Percentiles rank a stretch among this genome's conserved stretches.
These are phyloP conservation scores for Cupressus sempervirens DNA, from an alignment of 75 land plant genomes.

Conservation along the genomic window DNA sequence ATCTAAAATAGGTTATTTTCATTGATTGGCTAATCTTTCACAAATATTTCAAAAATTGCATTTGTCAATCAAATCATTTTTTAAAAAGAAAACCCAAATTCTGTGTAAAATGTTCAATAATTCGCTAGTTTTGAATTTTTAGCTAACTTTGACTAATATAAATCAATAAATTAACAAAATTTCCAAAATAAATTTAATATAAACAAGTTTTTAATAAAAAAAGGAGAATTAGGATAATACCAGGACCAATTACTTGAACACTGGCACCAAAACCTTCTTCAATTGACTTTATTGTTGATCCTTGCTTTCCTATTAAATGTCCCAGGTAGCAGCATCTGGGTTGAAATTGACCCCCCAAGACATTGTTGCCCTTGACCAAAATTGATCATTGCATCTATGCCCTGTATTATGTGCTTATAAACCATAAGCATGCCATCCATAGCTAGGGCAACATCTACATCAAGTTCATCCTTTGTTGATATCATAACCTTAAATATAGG, in stretches of 20 bases:
- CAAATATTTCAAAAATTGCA: no score
- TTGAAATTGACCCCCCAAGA: no score
- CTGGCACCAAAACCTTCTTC: conserved; percentile 28
- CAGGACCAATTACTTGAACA: conserved; percentile 27
- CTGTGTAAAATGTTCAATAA: no score
- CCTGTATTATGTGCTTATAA: conserved; percentile 34
- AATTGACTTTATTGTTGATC: conserved; percentile 31
- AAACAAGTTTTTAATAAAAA: no score
- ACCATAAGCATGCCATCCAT: conserved; percentile 82
- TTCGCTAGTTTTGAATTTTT: no score
- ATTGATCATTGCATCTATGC: conserved; percentile 14
- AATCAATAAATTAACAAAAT: no score
- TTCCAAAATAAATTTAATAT: no score
- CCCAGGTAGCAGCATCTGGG: conserved; percentile 25
- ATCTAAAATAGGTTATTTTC: no score
- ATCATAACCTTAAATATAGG: conserved; percentile 63
- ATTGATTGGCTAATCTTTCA: no score
- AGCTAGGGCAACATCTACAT: conserved; percentile 74
- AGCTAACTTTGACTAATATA: no score
- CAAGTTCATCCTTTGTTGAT: conserved; percentile 92
- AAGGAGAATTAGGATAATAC: conserved; percentile 8
- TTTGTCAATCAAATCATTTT: no score
- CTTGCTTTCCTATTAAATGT: conserved; percentile 37
- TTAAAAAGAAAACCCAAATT: no score
- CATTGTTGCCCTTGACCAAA: conserved; percentile 7